Conservation (phyloP, 75 land plant species). For the Larix kaempferi region DNA sequence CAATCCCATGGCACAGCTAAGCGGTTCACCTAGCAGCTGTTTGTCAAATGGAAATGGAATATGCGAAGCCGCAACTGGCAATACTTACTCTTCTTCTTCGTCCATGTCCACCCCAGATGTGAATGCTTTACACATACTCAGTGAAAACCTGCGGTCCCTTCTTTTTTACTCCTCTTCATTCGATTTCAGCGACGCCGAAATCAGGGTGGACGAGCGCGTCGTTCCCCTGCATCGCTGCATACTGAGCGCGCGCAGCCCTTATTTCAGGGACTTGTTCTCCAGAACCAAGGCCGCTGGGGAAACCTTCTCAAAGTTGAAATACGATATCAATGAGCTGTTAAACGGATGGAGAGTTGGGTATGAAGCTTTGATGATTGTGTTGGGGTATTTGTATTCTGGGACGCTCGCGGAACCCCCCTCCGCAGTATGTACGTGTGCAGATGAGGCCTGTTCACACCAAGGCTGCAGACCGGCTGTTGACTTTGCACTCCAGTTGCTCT, state of each 20-base stretch:
- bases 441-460: conserved; percentile 55
- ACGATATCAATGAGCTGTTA: conserved; percentile 11
- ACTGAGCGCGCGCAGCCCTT: conserved; percentile 52
- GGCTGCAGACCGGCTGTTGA: conserved; percentile 72
- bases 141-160: conserved; percentile 51
- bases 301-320: conserved; percentile 24
- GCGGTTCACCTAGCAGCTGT: no score
- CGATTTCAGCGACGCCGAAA: conserved; percentile 60
- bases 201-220: conserved; percentile 43
- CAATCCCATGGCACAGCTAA: no score
- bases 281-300: conserved; percentile 20
- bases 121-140: conserved; percentile 40
- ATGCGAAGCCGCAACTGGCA: no score
- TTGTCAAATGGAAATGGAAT: no score
- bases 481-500: conserved; percentile 66
- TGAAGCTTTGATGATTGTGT: conserved; percentile 60
- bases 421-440: conserved; percentile 57
- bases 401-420: conserved; percentile 41
- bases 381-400: conserved; percentile 75
- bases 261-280: conserved; percentile 42
- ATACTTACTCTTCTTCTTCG: no score
- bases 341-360: conserved; percentile 29
- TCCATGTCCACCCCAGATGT: conserved; percentile 15
- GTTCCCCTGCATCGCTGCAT: conserved; percentile 80
- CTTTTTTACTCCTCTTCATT: conserved; percentile 24